phyloP scores from a whole-genome alignment of 2,329 filamentous ascomycete genomes.

The Penicillium sp. region DNA sequence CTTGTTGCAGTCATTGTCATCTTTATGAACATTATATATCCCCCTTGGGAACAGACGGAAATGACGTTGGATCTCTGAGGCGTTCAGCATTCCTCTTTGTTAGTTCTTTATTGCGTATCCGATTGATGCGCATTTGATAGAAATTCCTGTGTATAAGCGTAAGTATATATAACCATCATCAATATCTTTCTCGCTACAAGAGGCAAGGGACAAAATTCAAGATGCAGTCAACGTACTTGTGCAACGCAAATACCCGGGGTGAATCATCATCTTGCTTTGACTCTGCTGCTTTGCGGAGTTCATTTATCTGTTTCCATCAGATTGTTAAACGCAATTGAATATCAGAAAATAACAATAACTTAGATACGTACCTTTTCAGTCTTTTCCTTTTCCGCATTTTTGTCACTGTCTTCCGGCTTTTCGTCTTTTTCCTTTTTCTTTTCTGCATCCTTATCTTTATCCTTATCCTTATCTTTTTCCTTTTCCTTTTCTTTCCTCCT shows the following conservation, averaged over 20 bases:
- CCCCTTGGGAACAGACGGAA: conserved; percentile 77
- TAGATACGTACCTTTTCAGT: conserved; percentile 50
- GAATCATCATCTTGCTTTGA: conserved; percentile 55
- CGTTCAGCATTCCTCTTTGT: conserved; percentile 79
- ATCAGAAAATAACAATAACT: conserved; percentile 1
- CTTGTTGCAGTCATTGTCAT: neutral
- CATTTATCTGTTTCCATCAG: conserved; percentile 31
- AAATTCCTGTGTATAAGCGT: conserved; percentile 63
- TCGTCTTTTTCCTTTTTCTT: conserved; percentile 39
- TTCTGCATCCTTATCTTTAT: conserved; percentile 43
- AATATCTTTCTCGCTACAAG: neutral
- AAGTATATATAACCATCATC: too few relatives aligned
- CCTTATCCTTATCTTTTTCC: conserved; percentile 43
- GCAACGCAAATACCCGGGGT: conserved; percentile 76
- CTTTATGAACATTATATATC: conserved; percentile 21
- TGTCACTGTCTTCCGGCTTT: conserved; percentile 28
- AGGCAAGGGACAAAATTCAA: too few relatives aligned
- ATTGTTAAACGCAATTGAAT: neutral
- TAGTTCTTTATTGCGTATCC: conserved; percentile 71
- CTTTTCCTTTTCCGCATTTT: conserved; percentile 40
- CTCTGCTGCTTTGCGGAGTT: conserved; percentile 30
- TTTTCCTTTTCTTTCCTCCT: conserved; percentile 64
- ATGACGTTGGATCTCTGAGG: conserved; percentile 70
- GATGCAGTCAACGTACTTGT: conserved; percentile 56
- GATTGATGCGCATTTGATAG: conserved; percentile 78